Evolutionary conservation across 208 protist genomes (phyloP), one percentile per base, ranked within the genome.

Genomic region (Porcisia hertigi): DNA sequence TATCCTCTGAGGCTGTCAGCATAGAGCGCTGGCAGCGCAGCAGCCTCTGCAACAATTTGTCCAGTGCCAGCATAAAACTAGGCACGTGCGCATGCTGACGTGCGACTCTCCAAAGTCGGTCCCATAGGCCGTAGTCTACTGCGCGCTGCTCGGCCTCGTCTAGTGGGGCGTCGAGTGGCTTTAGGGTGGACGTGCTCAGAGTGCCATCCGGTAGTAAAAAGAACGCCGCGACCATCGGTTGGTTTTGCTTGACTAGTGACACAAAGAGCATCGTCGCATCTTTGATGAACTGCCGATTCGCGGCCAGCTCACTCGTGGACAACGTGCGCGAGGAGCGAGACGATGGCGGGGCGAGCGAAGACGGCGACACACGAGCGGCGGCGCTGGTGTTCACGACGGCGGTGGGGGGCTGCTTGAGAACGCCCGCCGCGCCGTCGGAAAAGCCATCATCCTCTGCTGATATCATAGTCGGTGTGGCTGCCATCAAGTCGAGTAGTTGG

Each of bases 121-220:
- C 49, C 75, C 73, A 82, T 69, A 82, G 45, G 20, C 73, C 73
- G 62, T 55, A 63, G 66, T 76, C 71, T 45, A 81, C 67, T n/a
- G 66, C 80, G 11, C 54, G 59, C 63, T 71, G 59, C 76, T 88
- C 86, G 16, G 58, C 55, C 57, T 65, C 71, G 73, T 87, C 78
- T 52, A 84, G 55, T 41, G 83, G 86, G 7, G 79, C 77, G 62
- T 84, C 80, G 36, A 83, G 66, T 41, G 82, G 45, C 78, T 90
- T 89, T 76, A 89, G 36, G 49, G 76, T 82, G 16, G n/a, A 78
- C 3, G 70, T 36, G 71, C 65, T 69, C 20, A 74, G 25, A 53
- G 81, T 77, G 43, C 73, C 74, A 64, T 91, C 87, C 3, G 87
- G 87, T 23, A 91, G 76, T 12, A 89, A 63, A 5, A 91, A 69